phyloP scores from a whole-genome alignment of 257 asterid species.

The Oldenlandia corymbosa region DNA sequence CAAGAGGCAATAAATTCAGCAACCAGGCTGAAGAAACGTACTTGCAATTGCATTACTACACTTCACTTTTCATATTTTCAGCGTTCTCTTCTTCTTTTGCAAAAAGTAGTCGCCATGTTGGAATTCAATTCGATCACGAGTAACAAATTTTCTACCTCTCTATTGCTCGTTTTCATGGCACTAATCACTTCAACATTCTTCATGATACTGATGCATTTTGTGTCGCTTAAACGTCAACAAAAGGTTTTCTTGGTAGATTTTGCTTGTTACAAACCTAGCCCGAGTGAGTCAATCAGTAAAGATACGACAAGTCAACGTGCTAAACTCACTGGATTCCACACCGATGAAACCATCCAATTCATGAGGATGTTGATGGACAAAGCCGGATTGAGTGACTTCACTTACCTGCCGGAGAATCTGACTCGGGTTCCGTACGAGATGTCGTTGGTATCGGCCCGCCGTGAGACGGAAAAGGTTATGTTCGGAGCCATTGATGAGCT shows the following conservation, averaged over 20 bases:
- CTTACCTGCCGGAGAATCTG: conserved; percentile 50
- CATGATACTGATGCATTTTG: neutral
- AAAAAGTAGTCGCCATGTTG: too few relatives aligned
- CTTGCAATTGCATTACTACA: too few relatives aligned
- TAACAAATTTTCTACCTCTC: too few relatives aligned
- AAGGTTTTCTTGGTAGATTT: conserved; percentile 51
- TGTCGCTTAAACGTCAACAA: too few relatives aligned
- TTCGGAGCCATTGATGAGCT: conserved; percentile 65
- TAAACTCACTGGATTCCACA: conserved; percentile 23
- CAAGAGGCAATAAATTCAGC: too few relatives aligned
- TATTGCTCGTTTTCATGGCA: neutral
- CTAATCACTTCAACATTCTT: too few relatives aligned
- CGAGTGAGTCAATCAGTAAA: conserved; percentile 30
- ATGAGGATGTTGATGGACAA: conserved; percentile 50
- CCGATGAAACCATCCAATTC: conserved; percentile 40
- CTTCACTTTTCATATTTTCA: too few relatives aligned
- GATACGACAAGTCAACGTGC: conserved; percentile 44
- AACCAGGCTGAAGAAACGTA: too few relatives aligned
- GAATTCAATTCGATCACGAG: too few relatives aligned
- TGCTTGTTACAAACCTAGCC: conserved; percentile 52
- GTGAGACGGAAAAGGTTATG: conserved; percentile 63
- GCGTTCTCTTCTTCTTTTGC: too few relatives aligned
- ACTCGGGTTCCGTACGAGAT: conserved; percentile 35
- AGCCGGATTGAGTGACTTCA: conserved; percentile 67
- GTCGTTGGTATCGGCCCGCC: conserved; percentile 43